These are phyloP conservation scores for Scalesia atractyloides DNA, from an alignment of 129 eudicot species.

Conservation along the genomic window DNA sequence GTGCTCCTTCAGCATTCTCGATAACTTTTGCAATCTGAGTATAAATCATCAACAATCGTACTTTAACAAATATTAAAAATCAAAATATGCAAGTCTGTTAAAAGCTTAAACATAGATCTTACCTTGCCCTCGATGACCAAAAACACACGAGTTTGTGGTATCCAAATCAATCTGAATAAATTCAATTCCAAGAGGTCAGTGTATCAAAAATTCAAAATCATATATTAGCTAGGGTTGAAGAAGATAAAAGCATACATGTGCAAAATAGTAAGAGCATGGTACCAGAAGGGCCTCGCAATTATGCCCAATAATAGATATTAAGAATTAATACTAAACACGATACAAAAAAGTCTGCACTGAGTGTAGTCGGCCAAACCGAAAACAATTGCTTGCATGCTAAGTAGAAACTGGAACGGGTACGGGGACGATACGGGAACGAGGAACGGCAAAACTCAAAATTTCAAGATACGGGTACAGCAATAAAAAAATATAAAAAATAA, in stretches of 20 bases:
- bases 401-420: too few relatives aligned
- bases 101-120: neutral
- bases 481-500: too few relatives aligned
- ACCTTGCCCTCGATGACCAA: conserved; percentile 33
- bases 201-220: neutral
- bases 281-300: conserved; percentile 86
- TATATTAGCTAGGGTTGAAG: neutral
- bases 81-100: neutral
- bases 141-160: conserved; percentile 32
- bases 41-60: neutral
- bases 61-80: neutral
- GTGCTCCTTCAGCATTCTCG: conserved; percentile 88
- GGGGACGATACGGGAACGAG: too few relatives aligned
- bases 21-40: conserved; percentile 79
- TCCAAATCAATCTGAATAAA: conserved; percentile 28
- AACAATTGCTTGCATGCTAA: too few relatives aligned
- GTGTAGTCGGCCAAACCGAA: too few relatives aligned
- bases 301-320: too few relatives aligned
- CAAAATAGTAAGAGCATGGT: neutral
- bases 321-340: too few relatives aligned
- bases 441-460: too few relatives aligned
- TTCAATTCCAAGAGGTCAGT: conserved; percentile 29
- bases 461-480: too few relatives aligned
- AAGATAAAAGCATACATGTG: neutral
- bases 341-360: too few relatives aligned